Evolutionary conservation across 177 flowering plant species (phyloP), one percentile per base, ranked within the genome.

Genomic region (Telopea speciosissima): DNA sequence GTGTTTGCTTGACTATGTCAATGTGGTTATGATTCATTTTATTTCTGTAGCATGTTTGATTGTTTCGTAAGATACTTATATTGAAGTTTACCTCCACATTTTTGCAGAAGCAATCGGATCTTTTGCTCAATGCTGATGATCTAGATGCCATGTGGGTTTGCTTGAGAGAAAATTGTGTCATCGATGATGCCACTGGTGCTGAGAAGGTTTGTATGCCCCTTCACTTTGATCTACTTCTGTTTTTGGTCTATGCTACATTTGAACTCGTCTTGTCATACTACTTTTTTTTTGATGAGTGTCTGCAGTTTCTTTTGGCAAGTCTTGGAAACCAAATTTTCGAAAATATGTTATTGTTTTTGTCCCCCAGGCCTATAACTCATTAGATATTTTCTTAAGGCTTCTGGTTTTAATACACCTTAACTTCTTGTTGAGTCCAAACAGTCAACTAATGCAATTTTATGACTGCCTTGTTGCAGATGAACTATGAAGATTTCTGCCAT

Each of bases 71-170:
- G 17, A 49, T 36, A n/a, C 16, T 26, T 76, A 26, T 6, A 60
- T 67, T 67, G 44, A 13, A 17, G 7, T 54, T 52, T 62, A 14
- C 22, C 25, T 44, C 66, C 70, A 78, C 59, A 65, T 65, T 66
- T 68, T 31, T 82, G 85, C 91, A 94, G 97, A 95, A 95, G 74
- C 96, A 95, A 80, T 88, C 99, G 11, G 99, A 95, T 79, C 90
- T 90, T 65, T 80, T 95, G 84, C 82, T 95, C 19, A 95, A 95
- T 81, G 91, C 97, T 63, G 99, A 95, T 81, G 99, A 92, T 82
- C 82, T 95, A 61, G 99, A 92, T 87, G 93, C 94, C 33, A 92
- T 95, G 97, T 95, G 99, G 97, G 92, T 86, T 76, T 92, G 97
- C 82, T 78, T 95, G 44, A 84, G 97, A 74, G 99, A 95, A 78